A percentile compares a stretch with the other conserved stretches of the same genome.
These are phyloP conservation scores for Kondoa malvinella DNA, from an alignment of 768 basidiomycete genomes.

Conservation along the genomic window DNA sequence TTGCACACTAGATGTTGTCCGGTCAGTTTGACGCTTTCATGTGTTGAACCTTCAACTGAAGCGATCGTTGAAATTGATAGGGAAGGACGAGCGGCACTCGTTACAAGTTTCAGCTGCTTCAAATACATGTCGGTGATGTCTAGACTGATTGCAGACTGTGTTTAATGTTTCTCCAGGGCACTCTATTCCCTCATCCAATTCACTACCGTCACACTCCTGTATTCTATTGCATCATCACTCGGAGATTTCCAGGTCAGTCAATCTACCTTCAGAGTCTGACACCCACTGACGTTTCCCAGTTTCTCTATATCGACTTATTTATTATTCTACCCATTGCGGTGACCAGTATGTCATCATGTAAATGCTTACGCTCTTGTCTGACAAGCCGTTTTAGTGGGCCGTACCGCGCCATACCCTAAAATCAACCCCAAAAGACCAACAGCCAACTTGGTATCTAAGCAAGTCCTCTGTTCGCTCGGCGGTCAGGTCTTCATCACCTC, in stretches of 20 bases:
- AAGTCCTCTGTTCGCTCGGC: slow-evolving; percentile 78
- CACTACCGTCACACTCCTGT: slow-evolving; percentile 86
- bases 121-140: slow-evolving; percentile 74
- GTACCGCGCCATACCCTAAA: slow-evolving; percentile 71
- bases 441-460: slow-evolving; percentile 84
- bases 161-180: slow-evolving; percentile 46
- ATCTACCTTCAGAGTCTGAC: background rate
- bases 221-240: slow-evolving; percentile 87
- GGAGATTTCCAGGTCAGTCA: slow-evolving; percentile 78
- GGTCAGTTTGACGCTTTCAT: slow-evolving; percentile 27
- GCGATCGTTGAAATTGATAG: too few relatives aligned
- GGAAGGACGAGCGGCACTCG: slow-evolving; percentile 85
- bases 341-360: slow-evolving; percentile 49
- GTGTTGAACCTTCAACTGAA: background rate
- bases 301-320: slow-evolving; percentile 92
- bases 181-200: slow-evolving; percentile 97
- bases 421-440: slow-evolving; percentile 84
- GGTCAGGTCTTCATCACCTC: slow-evolving; percentile 82
- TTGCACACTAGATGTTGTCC: slow-evolving; percentile 90
- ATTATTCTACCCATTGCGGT: slow-evolving; percentile 95
- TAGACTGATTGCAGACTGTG: too few relatives aligned
- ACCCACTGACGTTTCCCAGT: slow-evolving; percentile 37
- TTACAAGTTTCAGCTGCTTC: slow-evolving; percentile 98
- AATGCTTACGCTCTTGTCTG: slow-evolving; percentile 10
- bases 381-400: slow-evolving; percentile 51